phyloP scores from a whole-genome alignment of 169 alveolate genomes.

The Cystoisospora suis region DNA sequence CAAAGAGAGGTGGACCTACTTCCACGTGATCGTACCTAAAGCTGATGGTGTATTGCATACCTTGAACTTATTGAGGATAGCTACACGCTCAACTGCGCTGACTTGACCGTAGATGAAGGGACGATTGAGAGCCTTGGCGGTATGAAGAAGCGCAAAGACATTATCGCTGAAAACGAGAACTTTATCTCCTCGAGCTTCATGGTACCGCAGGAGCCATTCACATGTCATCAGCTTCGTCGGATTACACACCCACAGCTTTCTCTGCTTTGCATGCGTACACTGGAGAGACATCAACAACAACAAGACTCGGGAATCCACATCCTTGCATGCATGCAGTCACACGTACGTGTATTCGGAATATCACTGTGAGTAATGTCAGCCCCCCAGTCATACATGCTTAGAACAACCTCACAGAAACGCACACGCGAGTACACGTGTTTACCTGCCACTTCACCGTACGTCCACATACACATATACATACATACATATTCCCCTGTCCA shows the following conservation, averaged over 20 bases:
- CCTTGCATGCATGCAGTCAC: not conserved
- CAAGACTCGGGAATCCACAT: too few relatives aligned
- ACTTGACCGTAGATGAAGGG: constrained; percentile 72
- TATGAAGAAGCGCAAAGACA: constrained; percentile 92
- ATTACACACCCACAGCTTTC: constrained; percentile 95
- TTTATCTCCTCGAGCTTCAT: constrained; percentile 97
- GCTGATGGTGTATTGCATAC: constrained; percentile 24
- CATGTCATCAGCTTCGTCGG: constrained; percentile 96
- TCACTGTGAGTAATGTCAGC: too few relatives aligned
- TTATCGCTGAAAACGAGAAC: constrained; percentile 97
- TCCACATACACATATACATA: too few relatives aligned
- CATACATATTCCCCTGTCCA: too few relatives aligned
- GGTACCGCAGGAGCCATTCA: constrained; percentile 93
- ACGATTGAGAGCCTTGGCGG: constrained; percentile 91
- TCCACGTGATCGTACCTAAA: not conserved
- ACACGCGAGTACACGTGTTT: too few relatives aligned
- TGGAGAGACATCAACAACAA: not conserved
- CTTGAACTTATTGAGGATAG: constrained; percentile 91
- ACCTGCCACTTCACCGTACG: too few relatives aligned
- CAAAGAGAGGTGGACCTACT: not conserved
- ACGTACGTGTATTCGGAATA: not conserved
- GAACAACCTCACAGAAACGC: too few relatives aligned
- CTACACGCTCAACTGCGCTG: constrained; percentile 58
- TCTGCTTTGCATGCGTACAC: constrained; percentile 87
- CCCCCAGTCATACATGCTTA: too few relatives aligned